Conservation (phyloP, 306 rosid genomes). For the Quercus rubra region DNA sequence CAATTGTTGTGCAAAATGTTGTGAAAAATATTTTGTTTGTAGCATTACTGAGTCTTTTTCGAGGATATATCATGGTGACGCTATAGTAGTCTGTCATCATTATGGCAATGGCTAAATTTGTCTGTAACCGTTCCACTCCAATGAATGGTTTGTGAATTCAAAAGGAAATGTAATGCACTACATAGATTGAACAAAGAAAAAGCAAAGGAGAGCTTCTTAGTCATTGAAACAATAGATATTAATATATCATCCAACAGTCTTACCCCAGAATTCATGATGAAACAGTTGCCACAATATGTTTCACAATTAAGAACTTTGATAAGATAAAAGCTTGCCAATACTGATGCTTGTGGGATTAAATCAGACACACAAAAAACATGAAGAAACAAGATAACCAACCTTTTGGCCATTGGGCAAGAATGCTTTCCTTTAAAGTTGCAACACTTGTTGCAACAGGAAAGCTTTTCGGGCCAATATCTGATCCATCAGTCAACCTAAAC, state of each 20-base stretch:
- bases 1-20: no score
- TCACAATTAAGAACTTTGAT: background rate
- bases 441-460: conserved; percentile 77
- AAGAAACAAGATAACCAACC: conserved; percentile 39
- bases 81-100: background rate
- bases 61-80: background rate
- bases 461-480: conserved; percentile 82
- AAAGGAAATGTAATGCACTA: background rate
- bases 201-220: background rate
- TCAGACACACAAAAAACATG: background rate
- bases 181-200: background rate
- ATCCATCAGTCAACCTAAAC: conserved; percentile 79
- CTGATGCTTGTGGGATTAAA: background rate
- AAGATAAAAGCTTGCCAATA: background rate
- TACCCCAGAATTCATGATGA: background rate
- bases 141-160: background rate
- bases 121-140: background rate
- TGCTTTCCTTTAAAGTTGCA: conserved; percentile 68
- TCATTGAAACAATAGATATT: background rate
- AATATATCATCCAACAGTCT: background rate
- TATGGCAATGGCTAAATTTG: background rate
- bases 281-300: background rate
- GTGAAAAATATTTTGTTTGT: no score
- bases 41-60: no score
- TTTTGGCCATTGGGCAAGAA: conserved; percentile 92